phyloP scores from a whole-genome alignment of 768 basidiomycete species.

The Porpolomopsis calyptriformis region DNA sequence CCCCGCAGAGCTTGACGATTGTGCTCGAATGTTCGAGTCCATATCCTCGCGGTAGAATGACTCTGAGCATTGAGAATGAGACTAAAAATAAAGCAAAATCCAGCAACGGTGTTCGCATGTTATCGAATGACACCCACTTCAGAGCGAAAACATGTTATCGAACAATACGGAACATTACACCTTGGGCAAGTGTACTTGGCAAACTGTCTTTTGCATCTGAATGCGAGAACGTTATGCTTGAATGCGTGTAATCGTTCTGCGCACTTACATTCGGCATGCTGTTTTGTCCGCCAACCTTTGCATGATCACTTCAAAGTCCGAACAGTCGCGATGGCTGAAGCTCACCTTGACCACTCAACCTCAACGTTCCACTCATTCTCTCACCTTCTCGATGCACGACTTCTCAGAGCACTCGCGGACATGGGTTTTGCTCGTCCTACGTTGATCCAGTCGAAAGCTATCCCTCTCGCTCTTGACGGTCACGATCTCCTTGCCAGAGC shows the following conservation, averaged over 20 bases:
- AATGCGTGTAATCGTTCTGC: too few relatives aligned
- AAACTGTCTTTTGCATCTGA: conserved; percentile 64
- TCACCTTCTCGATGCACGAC: conserved; percentile 70
- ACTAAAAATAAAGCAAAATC: conserved; percentile 20
- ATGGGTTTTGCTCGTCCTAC: conserved; percentile 87
- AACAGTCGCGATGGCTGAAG: conserved; percentile 30
- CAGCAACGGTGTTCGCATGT: conserved; percentile 4
- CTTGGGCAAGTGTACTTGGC: conserved; percentile 74
- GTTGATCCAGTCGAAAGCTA: conserved; percentile 81
- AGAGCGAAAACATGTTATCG: conserved; percentile 67
- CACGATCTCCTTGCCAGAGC: conserved; percentile 89
- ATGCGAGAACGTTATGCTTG: too few relatives aligned
- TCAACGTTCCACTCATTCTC: conserved; percentile 53
- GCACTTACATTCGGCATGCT: conserved; percentile 37
- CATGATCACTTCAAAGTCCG: background rate
- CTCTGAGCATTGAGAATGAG: conserved; percentile 70
- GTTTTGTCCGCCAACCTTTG: conserved; percentile 16
- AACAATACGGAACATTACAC: conserved; percentile 77
- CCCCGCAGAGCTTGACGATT: conserved; percentile 41
- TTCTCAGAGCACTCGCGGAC: conserved; percentile 84
- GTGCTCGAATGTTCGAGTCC: conserved; percentile 47
- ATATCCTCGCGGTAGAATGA: conserved; percentile 71
- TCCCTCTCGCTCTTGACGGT: conserved; percentile 84
- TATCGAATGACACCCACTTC: conserved; percentile 29
- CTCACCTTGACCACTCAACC: conserved; percentile 36